Evolutionary conservation across 2,329 filamentous ascomycete species (phyloP), one percentile per base, ranked within the genome.

Genomic region (Talaromyces sp.): DNA sequence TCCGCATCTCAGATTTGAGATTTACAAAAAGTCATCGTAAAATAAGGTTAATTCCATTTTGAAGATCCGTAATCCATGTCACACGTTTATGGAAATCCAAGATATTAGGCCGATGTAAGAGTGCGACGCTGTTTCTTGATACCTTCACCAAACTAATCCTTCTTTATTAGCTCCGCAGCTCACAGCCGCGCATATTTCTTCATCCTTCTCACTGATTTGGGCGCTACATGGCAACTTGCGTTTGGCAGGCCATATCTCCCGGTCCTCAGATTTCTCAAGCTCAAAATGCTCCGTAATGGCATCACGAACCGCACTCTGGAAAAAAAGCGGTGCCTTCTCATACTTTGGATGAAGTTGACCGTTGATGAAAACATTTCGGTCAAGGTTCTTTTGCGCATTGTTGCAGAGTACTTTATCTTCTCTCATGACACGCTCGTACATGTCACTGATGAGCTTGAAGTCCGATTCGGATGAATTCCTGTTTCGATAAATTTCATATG

Each of bases 321-420:
- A 56, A 46, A 43, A 29, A 1, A 56, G 54, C n/a, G 54, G 54
- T 31, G 43, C 80, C 67, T 83, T 81, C 67, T 88, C 85, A 73
- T 82, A 77, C 41, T 75, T 72, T 0, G 85, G 82, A 68, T 87
- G 84, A 68, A 86, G 72, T 69, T 86, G 80, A 55, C 84, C 85
- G 66, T 83, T 86, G 67, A 84, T 74, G 63, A 85, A 87, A 35
- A 85, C 79, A 3, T 84, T 83, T 0, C 79, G 75, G 69, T 83
- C 82, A 62, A 88, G 75, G 68, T 86, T 87, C 68, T 78, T 78
- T 68, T 88, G 85, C 0, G 82, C 79, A 4, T 77, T 76, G 60
- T 78, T 74, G 72, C 84, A 87, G n/a, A 87, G 79, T 19, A 80
- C 75, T 66, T 87, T 87, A 74, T 87, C 84, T 69, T 88, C 85